Evolutionary conservation across 2,329 filamentous ascomycete species (phyloP).

Genomic region (Acrocalymma vagum): DNA sequence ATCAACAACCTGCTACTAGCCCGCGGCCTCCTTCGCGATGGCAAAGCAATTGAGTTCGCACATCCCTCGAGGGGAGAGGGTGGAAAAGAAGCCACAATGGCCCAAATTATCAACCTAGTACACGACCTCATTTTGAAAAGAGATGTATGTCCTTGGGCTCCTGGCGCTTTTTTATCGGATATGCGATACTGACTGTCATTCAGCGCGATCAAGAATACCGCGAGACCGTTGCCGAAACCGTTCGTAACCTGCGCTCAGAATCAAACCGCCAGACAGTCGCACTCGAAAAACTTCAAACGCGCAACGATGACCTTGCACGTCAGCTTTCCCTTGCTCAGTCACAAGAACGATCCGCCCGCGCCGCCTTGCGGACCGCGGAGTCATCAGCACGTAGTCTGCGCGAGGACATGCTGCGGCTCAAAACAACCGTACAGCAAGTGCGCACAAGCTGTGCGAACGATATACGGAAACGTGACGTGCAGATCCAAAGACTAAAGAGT

Average conservation of each 20-base stretch:
- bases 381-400: slow-evolving; percentile 77
- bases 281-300: slow-evolving; percentile 65
- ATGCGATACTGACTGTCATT: slow-evolving; percentile 16
- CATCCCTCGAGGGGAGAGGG: slow-evolving; percentile 70
- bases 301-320: slow-evolving; percentile 64
- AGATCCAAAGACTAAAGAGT: slow-evolving; percentile 88
- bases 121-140: slow-evolving; percentile 91
- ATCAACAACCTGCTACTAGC: slow-evolving; percentile 73
- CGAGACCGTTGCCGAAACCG: slow-evolving; percentile 80
- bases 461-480: slow-evolving; percentile 86
- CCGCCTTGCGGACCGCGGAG: slow-evolving; percentile 78
- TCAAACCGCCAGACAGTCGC: slow-evolving; percentile 77
- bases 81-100: slow-evolving; percentile 75
- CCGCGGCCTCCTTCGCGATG: slow-evolving; percentile 68
- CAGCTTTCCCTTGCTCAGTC: slow-evolving; percentile 69
- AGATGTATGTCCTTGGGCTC: slow-evolving; percentile 69
- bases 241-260: slow-evolving; percentile 79
- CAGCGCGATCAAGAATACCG: slow-evolving; percentile 90
- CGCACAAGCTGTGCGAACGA: slow-evolving; percentile 89
- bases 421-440: slow-evolving; percentile 81
- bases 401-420: slow-evolving; percentile 83
- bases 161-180: not conserved
- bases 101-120: slow-evolving; percentile 87
- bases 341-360: slow-evolving; percentile 73
- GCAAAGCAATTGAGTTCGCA: slow-evolving; percentile 83